phyloP scores from a whole-genome alignment of 2,329 filamentous ascomycete species.

The Fusarium marasasianum region DNA sequence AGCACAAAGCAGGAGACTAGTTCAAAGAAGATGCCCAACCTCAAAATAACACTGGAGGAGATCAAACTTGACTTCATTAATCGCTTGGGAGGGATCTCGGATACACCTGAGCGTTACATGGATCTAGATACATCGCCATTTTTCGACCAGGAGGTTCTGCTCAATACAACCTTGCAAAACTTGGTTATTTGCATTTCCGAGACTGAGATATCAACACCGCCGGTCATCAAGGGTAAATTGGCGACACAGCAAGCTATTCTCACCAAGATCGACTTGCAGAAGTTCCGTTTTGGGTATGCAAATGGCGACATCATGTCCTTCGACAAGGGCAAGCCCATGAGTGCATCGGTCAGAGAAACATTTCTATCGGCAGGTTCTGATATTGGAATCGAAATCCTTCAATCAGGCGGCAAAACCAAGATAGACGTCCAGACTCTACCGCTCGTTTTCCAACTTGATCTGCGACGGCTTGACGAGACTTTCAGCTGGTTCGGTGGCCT shows the following conservation, averaged over 20 bases:
- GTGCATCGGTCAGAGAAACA: constrained; percentile 66
- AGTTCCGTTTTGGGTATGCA: constrained; percentile 70
- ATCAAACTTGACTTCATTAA: constrained; percentile 67
- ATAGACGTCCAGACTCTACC: constrained; percentile 80
- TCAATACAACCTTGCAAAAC: constrained; percentile 60
- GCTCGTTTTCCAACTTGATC: constrained; percentile 77
- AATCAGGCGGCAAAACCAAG: constrained; percentile 55
- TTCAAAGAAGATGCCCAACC: constrained; percentile 44
- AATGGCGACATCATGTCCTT: constrained; percentile 72
- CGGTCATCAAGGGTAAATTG: constrained; percentile 16
- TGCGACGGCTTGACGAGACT: constrained; percentile 84
- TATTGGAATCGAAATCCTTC: constrained; percentile 62
- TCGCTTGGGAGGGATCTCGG: constrained; percentile 61
- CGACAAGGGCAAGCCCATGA: constrained; percentile 65
- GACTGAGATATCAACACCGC: constrained; percentile 21
- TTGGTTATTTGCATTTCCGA: constrained; percentile 47
- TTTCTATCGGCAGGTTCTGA: constrained; percentile 67
- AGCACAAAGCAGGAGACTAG: constrained; percentile 17
- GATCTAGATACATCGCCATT: constrained; percentile 54
- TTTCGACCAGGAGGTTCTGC: constrained; percentile 60
- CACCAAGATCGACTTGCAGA: constrained; percentile 60
- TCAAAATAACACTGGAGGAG: constrained; percentile 58
- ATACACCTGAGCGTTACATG: constrained; percentile 58
- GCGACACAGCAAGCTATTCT: constrained; percentile 42
- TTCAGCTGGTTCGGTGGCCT: constrained; percentile 90